Evolutionary conservation across 495 filamentous ascomycete genomes (phyloP), one percentile per base, ranked within the genome.

Genomic region (Podospora appendiculata): DNA sequence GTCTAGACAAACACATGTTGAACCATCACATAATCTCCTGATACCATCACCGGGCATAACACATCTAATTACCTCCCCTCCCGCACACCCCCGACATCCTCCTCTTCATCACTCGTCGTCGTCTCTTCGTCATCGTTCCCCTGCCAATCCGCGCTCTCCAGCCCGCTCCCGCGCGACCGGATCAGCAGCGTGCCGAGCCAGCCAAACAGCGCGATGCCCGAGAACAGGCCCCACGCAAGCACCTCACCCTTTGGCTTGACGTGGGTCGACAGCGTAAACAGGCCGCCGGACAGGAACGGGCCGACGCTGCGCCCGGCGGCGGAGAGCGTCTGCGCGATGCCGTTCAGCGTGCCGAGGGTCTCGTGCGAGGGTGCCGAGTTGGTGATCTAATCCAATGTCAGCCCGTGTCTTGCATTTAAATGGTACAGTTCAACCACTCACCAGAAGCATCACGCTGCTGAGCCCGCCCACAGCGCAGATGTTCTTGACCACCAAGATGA

Each of bases 251-350:
- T 92, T 1, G 83, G 84, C 13, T 76, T 67, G 34, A 95, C 73
- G 25, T 78, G 72, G 0, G 81, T 82, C 0, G 85, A 80, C 1
- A 88, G 67, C 0, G 89, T 85, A 64, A 94, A 97, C 0, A 98
- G 70, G 3, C 82, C 81, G 1, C 93, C 93, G 0, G 88, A 89
- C 4, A 96, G 69, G 63, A 97, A 90, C 0, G 93, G 93, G 0
- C 93, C 94, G 0, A 88, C 77, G 33, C 92, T 89, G 45, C 93
- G 82, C 18, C 93, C 93, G 1, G 87, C 92, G 0, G 94, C 93
- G 8, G 89, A 93, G 3, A 98, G 80, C 0, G 90, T 94, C 67
- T 98, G 93, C 4, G 93, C 93, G 16, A 98, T 82, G 32, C 93
- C 93, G 56, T 97, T 96, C 32, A 98, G 72, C 1, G 87, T 91